Conservation (phyloP, 2,329 filamentous ascomycete species). For the Penicillium sp. region DNA sequence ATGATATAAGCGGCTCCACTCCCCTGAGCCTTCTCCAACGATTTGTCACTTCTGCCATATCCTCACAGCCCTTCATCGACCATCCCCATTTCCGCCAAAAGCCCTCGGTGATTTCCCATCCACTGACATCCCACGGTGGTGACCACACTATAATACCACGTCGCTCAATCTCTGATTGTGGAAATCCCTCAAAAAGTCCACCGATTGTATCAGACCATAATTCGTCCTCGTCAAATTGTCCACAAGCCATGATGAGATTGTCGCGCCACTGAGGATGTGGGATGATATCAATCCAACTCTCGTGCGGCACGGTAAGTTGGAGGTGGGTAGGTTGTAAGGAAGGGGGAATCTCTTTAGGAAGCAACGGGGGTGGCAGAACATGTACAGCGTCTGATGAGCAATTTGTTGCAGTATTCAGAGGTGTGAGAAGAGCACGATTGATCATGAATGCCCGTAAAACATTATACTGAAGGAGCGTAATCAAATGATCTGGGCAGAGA, state of each 20-base stretch:
- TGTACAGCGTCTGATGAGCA: not conserved
- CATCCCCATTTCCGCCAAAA: conserved; percentile 5
- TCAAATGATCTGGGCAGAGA: conserved; percentile 4
- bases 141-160: conserved; percentile 9
- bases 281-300: conserved; percentile 6
- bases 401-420: conserved; percentile 4
- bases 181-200: too few species aligned
- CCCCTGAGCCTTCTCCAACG: conserved; percentile 4
- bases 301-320: conserved; percentile 7
- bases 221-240: conserved; percentile 7
- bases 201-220: conserved; percentile 6
- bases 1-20: not conserved
- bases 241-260: conserved; percentile 2
- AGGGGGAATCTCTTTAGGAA: not conserved
- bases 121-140: conserved; percentile 9
- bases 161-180: conserved; percentile 2
- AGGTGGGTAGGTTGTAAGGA: conserved; percentile 3
- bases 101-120: conserved; percentile 8
- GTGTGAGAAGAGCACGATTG: not conserved
- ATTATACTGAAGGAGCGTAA: conserved; percentile 9
- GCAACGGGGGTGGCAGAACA: not conserved
- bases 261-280: conserved; percentile 5
- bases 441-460: conserved; percentile 4
- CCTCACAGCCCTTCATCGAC: conserved; percentile 6
- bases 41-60: conserved; percentile 3